A percentile compares a stretch with the other conserved stretches of the same genome.
Conservation (phyloP, 805 yeast genomes). For the Kodamaea leandrae region DNA sequence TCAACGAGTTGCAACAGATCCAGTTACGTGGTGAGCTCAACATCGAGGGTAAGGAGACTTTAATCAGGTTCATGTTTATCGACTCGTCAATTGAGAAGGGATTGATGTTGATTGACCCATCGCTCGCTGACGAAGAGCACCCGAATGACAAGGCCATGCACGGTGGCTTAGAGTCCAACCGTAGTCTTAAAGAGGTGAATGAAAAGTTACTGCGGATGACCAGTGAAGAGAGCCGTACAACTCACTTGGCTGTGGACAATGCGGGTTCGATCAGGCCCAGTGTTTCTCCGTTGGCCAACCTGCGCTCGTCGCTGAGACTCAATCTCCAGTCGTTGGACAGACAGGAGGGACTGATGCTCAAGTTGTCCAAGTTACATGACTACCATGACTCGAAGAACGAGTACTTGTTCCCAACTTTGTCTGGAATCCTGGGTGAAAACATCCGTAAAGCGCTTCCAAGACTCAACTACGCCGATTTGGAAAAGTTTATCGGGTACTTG, state of each 20-base stretch:
- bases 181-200: neutral
- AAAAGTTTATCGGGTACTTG: conserved; percentile 31
- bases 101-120: conserved; percentile 38
- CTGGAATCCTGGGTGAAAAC: conserved; percentile 35
- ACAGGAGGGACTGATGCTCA: conserved; percentile 44
- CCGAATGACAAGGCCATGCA: conserved; percentile 4
- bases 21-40: conserved; percentile 56
- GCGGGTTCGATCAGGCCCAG: conserved; percentile 6
- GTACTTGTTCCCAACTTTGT: conserved; percentile 13
- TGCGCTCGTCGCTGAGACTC: conserved; percentile 28
- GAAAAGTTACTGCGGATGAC: conserved; percentile 9
- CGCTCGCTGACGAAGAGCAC: conserved; percentile 22
- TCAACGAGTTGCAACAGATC: conserved; percentile 54
- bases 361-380: conserved; percentile 29
- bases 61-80: conserved; percentile 64
- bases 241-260: conserved; percentile 1
- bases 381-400: conserved; percentile 14
- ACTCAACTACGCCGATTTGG: conserved; percentile 33
- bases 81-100: conserved; percentile 68
- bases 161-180: conserved; percentile 3
- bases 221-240: conserved; percentile 4
- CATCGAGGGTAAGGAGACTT: conserved; percentile 70
- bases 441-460: conserved; percentile 32
- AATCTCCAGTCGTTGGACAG: conserved; percentile 34
- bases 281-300: conserved; percentile 12